Evolutionary conservation across 2,329 filamentous ascomycete genomes (phyloP).

Genomic region (Domatiomyces catenatus): DNA sequence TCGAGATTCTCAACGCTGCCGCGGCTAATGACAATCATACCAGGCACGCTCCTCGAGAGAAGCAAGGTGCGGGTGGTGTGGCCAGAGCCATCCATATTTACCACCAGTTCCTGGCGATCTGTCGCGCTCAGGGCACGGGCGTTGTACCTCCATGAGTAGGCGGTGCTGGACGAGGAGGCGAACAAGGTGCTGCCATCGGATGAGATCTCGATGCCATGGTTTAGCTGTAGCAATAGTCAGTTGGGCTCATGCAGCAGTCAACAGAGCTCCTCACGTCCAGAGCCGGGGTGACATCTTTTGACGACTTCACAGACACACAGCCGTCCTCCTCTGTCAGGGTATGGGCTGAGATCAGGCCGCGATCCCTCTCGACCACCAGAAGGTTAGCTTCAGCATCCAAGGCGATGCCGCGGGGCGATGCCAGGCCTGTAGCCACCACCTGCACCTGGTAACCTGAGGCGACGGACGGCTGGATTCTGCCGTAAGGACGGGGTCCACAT

Average conservation of each 20-base stretch:
- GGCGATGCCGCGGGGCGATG: slow-evolving; percentile 30
- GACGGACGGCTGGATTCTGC: slow-evolving; percentile 14
- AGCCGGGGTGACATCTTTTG: slow-evolving; percentile 8
- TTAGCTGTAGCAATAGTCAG: slow-evolving; percentile 20
- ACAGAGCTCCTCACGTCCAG: slow-evolving; percentile 7
- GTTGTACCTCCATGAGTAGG: slow-evolving; percentile 53
- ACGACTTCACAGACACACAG: slow-evolving; percentile 16
- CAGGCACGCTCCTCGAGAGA: slow-evolving; percentile 39
- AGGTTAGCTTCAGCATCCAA: slow-evolving; percentile 35
- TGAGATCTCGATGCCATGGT: slow-evolving; percentile 38
- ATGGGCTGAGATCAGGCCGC: slow-evolving; percentile 24
- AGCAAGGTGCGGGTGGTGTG: slow-evolving; percentile 55
- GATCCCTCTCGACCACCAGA: slow-evolving; percentile 32
- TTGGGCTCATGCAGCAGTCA: background rate
- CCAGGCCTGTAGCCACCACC: slow-evolving; percentile 32
- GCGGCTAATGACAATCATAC: slow-evolving; percentile 48
- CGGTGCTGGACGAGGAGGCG: slow-evolving; percentile 41
- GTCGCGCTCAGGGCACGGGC: slow-evolving; percentile 31
- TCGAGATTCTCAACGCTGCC: slow-evolving; percentile 53
- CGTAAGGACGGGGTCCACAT: slow-evolving; percentile 14
- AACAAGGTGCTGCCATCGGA: slow-evolving; percentile 36
- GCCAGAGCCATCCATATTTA: slow-evolving; percentile 45
- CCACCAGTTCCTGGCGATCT: slow-evolving; percentile 40
- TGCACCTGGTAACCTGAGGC: slow-evolving; percentile 21
- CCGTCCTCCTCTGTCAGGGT: slow-evolving; percentile 24